These are phyloP conservation scores for Chalaropsis thielavioides DNA, from an alignment of 2,329 filamentous ascomycete species.

Conservation along the genomic window DNA sequence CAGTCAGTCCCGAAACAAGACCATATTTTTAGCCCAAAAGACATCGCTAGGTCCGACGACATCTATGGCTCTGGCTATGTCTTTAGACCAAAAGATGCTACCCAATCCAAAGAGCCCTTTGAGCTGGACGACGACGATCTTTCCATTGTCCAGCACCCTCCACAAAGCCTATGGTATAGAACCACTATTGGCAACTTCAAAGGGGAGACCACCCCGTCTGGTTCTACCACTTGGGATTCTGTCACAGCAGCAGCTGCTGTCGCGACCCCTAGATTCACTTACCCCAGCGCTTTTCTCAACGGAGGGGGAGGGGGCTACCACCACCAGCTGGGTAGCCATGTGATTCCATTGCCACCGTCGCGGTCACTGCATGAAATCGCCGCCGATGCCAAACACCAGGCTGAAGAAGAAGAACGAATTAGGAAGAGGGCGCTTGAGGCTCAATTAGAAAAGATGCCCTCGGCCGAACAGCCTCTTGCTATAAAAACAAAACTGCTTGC, in stretches of 20 bases:
- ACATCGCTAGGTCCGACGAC: background rate
- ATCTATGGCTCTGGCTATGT: background rate
- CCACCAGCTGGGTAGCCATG: no score
- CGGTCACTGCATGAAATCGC: background rate
- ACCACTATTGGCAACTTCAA: no score
- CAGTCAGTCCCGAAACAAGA: background rate
- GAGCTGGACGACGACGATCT: background rate
- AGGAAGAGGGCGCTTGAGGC: slow-evolving; percentile 34
- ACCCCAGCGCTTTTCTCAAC: no score
- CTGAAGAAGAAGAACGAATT: slow-evolving; percentile 7
- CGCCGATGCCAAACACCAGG: background rate
- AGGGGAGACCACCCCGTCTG: no score
- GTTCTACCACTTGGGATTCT: no score
- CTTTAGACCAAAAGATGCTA: background rate
- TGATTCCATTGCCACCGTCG: no score
- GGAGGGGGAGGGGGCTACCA: no score
- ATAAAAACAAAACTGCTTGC: slow-evolving; percentile 57
- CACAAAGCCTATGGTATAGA: no score
- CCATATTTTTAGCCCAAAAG: background rate
- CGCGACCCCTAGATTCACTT: no score
- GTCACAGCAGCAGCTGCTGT: no score
- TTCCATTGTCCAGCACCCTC: background rate
- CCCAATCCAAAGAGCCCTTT: background rate
- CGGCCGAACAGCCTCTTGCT: slow-evolving; percentile 50
- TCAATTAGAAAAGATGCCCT: slow-evolving; percentile 54